These are phyloP conservation scores for Starmerella apis DNA, from an alignment of 805 yeast genomes.

Conservation along the genomic window DNA sequence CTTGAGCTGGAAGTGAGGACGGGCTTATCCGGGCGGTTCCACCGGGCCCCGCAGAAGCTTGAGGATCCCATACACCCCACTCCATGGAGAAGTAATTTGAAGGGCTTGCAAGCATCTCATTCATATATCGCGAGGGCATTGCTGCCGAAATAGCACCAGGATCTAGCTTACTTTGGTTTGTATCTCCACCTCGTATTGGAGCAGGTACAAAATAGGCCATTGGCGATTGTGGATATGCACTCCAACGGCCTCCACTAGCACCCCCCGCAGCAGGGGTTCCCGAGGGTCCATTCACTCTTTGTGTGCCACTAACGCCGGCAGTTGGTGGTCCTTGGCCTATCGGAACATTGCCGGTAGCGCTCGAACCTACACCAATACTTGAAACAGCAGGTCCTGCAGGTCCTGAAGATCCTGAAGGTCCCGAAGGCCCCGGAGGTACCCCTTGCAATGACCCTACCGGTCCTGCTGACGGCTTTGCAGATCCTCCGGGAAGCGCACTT, in stretches of 20 bases:
- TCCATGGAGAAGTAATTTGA: conserved; percentile 58
- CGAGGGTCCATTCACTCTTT: background rate
- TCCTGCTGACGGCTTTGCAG: conserved; percentile 1
- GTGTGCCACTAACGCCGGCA: background rate
- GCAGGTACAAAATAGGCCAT: conserved; percentile 17
- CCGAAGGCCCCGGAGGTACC: background rate
- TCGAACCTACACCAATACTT: background rate
- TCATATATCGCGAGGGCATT: conserved; percentile 54
- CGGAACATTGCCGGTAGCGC: background rate
- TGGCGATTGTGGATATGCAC: conserved; percentile 18
- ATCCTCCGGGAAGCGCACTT: conserved; percentile 1
- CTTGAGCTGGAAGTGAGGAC: background rate
- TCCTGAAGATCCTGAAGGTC: no score
- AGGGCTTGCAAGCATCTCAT: conserved; percentile 72
- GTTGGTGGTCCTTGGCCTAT: background rate
- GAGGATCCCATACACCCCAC: conserved; percentile 36
- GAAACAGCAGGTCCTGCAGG: background rate
- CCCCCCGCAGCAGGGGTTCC: background rate
- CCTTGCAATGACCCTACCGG: background rate
- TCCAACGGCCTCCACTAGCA: conserved; percentile 14
- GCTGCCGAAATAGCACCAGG: conserved; percentile 62
- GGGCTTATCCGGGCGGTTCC: conserved; percentile 12
- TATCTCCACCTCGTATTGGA: conserved; percentile 1
- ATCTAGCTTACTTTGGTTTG: conserved; percentile 35
- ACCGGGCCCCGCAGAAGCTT: conserved; percentile 13